phyloP scores from a whole-genome alignment of 2,329 filamentous ascomycete species.

The Cercospora zeina region DNA sequence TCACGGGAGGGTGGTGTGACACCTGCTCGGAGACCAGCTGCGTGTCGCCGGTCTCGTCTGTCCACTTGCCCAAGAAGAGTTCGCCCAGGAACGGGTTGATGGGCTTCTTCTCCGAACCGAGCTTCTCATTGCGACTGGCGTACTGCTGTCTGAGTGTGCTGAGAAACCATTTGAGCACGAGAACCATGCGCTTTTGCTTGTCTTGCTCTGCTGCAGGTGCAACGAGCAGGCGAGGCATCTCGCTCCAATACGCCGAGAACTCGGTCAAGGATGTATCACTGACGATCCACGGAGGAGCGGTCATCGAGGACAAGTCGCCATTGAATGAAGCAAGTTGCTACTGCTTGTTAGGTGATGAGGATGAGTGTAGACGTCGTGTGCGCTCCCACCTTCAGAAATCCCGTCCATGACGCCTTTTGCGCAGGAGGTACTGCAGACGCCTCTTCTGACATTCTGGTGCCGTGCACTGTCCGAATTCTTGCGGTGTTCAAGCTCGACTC shows the following conservation, averaged over 20 bases:
- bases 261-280: slow-evolving; percentile 57
- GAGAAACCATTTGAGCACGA: slow-evolving; percentile 96
- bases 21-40: slow-evolving; percentile 92
- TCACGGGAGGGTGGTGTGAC: slow-evolving; percentile 92
- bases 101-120: slow-evolving; percentile 95
- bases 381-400: slow-evolving; percentile 52
- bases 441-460: slow-evolving; percentile 39
- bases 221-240: slow-evolving; percentile 66
- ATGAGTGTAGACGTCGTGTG: neutral
- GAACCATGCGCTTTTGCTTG: slow-evolving; percentile 75
- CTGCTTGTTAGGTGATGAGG: slow-evolving; percentile 27
- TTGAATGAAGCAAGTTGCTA: slow-evolving; percentile 58
- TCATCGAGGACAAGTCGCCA: slow-evolving; percentile 58
- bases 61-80: slow-evolving; percentile 89
- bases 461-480: neutral
- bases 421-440: slow-evolving; percentile 50
- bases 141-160: slow-evolving; percentile 89
- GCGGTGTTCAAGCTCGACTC: neutral
- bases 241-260: slow-evolving; percentile 60
- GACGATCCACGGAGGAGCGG: slow-evolving; percentile 58
- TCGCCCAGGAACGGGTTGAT: slow-evolving; percentile 95
- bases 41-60: slow-evolving; percentile 77
- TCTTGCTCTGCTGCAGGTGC: slow-evolving; percentile 79
- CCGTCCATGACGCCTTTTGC: slow-evolving; percentile 52
- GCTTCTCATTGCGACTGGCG: slow-evolving; percentile 70